Evolutionary conservation across 176 grass and related monocot species (phyloP).

Genomic region (Phoenix dactylifera): DNA sequence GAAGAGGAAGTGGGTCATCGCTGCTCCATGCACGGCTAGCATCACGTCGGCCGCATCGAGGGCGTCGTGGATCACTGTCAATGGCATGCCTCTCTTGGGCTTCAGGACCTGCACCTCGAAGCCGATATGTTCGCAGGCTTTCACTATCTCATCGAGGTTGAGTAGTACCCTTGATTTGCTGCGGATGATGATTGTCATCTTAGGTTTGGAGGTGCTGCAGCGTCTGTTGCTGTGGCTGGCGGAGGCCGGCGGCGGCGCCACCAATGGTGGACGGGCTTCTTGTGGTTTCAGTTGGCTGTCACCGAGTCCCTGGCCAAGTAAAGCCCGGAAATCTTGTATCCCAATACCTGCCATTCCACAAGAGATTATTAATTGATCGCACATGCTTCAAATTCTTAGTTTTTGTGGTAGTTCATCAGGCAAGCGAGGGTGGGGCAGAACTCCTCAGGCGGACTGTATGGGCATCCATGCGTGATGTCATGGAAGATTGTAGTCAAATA

Average conservation of each 20-base stretch:
- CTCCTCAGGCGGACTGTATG: no score
- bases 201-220: conserved; percentile 38
- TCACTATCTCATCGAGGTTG: conserved; percentile 60
- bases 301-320: no score
- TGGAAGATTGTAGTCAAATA: no score
- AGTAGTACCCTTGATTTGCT: conserved; percentile 63
- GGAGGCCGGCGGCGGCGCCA: conserved; percentile 20
- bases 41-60: conserved; percentile 61
- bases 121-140: conserved; percentile 53
- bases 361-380: no score
- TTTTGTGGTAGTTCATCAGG: no score
- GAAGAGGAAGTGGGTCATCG: conserved; percentile 90
- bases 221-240: not conserved
- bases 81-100: conserved; percentile 44
- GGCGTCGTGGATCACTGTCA: conserved; percentile 42
- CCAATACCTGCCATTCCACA: no score
- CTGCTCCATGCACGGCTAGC: conserved; percentile 87
- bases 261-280: no score
- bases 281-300: no score
- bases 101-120: conserved; percentile 84
- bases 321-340: no score
- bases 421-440: no score
- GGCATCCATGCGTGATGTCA: no score
- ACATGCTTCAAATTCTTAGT: no score
- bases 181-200: conserved; percentile 76